Evolutionary conservation across 768 basidiomycete genomes (phyloP).

Genomic region (Russula foetens): DNA sequence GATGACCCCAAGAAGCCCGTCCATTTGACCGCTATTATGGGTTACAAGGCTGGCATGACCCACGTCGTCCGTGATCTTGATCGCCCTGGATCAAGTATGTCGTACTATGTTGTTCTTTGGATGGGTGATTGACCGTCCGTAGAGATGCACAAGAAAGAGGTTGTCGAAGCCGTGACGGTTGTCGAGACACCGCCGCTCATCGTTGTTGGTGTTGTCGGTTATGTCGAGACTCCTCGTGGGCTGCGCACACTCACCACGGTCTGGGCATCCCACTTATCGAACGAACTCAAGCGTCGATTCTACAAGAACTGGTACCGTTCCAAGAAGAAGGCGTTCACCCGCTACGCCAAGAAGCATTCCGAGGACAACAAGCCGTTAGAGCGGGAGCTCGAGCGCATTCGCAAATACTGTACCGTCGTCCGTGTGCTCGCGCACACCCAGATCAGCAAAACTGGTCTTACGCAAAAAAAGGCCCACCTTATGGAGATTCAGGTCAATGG

Average conservation of each 20-base stretch:
- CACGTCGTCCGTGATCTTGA: slow-evolving; percentile 99
- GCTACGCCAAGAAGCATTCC: slow-evolving; percentile 98
- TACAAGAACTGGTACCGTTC: slow-evolving; percentile 99
- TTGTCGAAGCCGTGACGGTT: slow-evolving; percentile 95
- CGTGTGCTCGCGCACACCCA: slow-evolving; percentile 99
- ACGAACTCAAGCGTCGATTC: slow-evolving; percentile 97
- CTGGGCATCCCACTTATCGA: slow-evolving; percentile 96
- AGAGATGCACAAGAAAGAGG: slow-evolving; percentile 99
- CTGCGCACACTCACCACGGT: slow-evolving; percentile 98
- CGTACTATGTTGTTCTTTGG: neutral
- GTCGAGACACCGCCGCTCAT: slow-evolving; percentile 97
- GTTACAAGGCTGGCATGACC: slow-evolving; percentile 99
- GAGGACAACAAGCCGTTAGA: slow-evolving; percentile 86
- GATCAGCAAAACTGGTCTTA: slow-evolving; percentile 94
- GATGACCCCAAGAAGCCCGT: slow-evolving; percentile 99
- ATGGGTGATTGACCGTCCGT: neutral
- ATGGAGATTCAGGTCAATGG: slow-evolving; percentile 99
- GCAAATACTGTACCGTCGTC: slow-evolving; percentile 99
- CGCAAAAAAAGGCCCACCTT: slow-evolving; percentile 98
- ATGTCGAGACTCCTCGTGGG: slow-evolving; percentile 99
- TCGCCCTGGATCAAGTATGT: slow-evolving; percentile 97
- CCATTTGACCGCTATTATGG: slow-evolving; percentile 96
- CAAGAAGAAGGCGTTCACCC: slow-evolving; percentile 99
- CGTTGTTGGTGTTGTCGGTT: slow-evolving; percentile 96
- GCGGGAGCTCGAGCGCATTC: slow-evolving; percentile 97